Base-by-base conservation (phyloP, 2,329 filamentous ascomycete genomes). In the Epichloe aotearoae region DNA sequence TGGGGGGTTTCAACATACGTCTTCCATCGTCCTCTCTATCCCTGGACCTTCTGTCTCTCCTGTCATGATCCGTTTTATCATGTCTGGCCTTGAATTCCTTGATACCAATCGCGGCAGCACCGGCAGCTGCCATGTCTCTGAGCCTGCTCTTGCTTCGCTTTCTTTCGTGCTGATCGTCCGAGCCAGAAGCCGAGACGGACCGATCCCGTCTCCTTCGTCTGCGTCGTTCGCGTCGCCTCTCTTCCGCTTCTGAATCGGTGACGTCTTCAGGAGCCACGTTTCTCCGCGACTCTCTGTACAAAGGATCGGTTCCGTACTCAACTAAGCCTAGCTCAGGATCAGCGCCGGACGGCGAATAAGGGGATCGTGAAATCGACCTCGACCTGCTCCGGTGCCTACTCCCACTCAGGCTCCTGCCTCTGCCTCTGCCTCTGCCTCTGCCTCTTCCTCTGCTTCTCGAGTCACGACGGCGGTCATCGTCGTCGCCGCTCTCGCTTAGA, bases 261-360 rank as follows among this genome's bases (percentile, higher is more conserved):
- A 75, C 44, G 20, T 64, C 67, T 52, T 66, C 59, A 39, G 59
- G 62, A 26, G 59, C 57, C 52, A 47, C 36, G 45, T 64, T 62
- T 55, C 65, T 61, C 46, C 63, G 65, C 56, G 66, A 63, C 53
- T 65, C 61, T 54, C 70, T 70, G 57, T 68, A 66, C 56, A 83
- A 71, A 59, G 79, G 78, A 57, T 75, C 72, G 62, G 69, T 72
- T 58, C 80, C 80, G 71, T 83, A 83, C 65, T 83, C 77, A 74
- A 83, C 77, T 73, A 82, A 73, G 69, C 79, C 80, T 80, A 82
- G 70, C 69, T 81, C 77, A 71, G 73, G 74, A 77, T 82, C 79
- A 82, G 76, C 73, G 64, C 66, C 67, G 62, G 69, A 67, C 64
- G 74, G 72, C 59, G 72, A 72, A 68, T 72, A 67, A 65, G 66